Evolutionary conservation across 2,329 filamentous ascomycete species (phyloP).

Genomic region (Ascocoryne sarcoides): DNA sequence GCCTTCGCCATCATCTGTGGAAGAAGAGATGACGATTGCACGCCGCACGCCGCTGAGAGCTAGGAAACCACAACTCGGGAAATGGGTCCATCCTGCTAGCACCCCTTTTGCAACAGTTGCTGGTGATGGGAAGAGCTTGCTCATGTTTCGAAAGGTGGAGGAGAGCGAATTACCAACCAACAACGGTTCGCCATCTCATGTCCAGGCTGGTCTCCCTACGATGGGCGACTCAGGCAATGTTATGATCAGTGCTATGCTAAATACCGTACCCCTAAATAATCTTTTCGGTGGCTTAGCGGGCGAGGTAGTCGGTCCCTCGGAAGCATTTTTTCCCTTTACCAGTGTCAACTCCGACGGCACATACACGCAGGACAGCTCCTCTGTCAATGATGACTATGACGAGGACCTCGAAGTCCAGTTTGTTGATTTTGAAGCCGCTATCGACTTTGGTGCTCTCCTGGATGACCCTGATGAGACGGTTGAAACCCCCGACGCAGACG

Average conservation of each 20-base stretch:
- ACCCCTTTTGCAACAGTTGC: slow-evolving; percentile 6
- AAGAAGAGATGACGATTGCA: slow-evolving; percentile 20
- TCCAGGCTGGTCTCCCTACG: slow-evolving; percentile 36
- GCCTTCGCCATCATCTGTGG: no score
- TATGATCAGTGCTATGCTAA: slow-evolving; percentile 56
- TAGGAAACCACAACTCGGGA: background rate
- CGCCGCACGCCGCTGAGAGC: background rate
- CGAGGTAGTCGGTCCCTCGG: slow-evolving; percentile 62
- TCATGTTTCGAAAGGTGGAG: slow-evolving; percentile 7
- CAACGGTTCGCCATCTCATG: background rate
- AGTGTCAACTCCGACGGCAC: slow-evolving; percentile 47
- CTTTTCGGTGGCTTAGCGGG: slow-evolving; percentile 34
- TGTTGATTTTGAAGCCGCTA: slow-evolving; percentile 37
- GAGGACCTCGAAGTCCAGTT: slow-evolving; percentile 58
- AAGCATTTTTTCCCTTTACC: slow-evolving; percentile 66
- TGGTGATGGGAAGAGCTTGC: slow-evolving; percentile 3
- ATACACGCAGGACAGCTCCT: slow-evolving; percentile 42
- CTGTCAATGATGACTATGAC: slow-evolving; percentile 39
- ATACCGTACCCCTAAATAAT: slow-evolving; percentile 4
- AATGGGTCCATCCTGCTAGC: slow-evolving; percentile 1
- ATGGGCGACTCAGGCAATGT: slow-evolving; percentile 62
- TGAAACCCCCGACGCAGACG: slow-evolving; percentile 47
- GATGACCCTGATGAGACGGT: slow-evolving; percentile 33
- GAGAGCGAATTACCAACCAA: slow-evolving; percentile 14
- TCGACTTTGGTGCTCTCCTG: slow-evolving; percentile 55